A percentile compares a stretch with the other conserved stretches of the same genome.
Conservation (phyloP, 2,329 filamentous ascomycete genomes). For the Xylariales sp. region DNA sequence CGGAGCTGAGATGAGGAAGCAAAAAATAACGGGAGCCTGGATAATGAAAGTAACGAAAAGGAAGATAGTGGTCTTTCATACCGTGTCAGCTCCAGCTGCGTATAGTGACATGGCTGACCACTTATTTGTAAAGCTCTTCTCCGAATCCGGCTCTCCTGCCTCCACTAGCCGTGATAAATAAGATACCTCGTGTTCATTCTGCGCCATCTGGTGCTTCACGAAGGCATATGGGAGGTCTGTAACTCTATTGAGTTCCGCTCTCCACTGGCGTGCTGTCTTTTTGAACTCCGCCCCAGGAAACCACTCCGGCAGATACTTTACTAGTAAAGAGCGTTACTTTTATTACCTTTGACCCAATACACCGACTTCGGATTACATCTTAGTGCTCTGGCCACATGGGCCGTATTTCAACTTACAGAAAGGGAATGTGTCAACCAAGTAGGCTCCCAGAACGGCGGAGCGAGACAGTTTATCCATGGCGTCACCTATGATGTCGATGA, state of each 20-base stretch:
- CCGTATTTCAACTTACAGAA: no score
- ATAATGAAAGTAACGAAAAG: no score
- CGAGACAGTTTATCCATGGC: slow-evolving; percentile 15
- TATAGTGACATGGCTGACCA: slow-evolving; percentile 11
- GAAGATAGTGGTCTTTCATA: no score
- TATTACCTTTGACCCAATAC: no score
- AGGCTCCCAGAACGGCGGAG: slow-evolving; percentile 13
- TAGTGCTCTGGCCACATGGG: no score
- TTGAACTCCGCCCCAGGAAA: slow-evolving; percentile 22
- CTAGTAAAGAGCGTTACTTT: no score
- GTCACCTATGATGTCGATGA: slow-evolving; percentile 14
- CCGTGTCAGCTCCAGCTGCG: neutral
- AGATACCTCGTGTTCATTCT: slow-evolving; percentile 7
- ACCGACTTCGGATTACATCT: no score
- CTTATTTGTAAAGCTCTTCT: slow-evolving; percentile 13
- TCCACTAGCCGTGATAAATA: slow-evolving; percentile 2
- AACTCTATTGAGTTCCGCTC: slow-evolving; percentile 6
- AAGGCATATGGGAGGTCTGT: slow-evolving; percentile 16
- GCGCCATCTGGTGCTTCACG: slow-evolving; percentile 13
- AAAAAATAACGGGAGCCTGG: no score
- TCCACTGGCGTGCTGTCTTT: slow-evolving; percentile 11
- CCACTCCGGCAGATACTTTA: slow-evolving; percentile 21
- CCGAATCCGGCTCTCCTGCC: slow-evolving; percentile 3
- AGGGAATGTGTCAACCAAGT: slow-evolving; percentile 22
- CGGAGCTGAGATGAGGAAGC: no score